A percentile compares a stretch with the other conserved stretches of the same genome.
These are phyloP conservation scores for Hansenula anomala DNA, from an alignment of 1,139 yeast genomes.

Conservation along the genomic window DNA sequence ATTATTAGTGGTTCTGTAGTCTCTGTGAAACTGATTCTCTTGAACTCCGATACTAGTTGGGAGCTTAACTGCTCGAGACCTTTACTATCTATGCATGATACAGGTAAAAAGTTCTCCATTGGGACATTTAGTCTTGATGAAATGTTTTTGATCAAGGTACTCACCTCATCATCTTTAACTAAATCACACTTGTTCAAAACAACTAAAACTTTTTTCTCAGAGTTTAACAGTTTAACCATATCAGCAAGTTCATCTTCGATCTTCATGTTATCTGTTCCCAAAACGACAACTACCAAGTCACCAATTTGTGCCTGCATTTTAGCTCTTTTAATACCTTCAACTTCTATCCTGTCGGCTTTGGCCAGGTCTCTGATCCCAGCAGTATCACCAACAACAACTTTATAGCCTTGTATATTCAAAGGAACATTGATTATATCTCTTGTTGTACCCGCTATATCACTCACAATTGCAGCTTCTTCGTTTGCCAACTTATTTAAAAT, in stretches of 20 bases:
- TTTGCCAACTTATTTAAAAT: constrained; percentile 68
- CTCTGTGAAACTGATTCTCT: constrained; percentile 43
- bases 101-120: constrained; percentile 32
- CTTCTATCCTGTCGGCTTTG: constrained; percentile 58
- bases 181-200: constrained; percentile 64
- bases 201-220: constrained; percentile 32
- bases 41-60: constrained; percentile 38
- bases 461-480: constrained; percentile 87
- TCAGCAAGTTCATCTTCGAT: constrained; percentile 30
- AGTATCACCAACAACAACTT: constrained; percentile 83
- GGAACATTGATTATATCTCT: constrained; percentile 84
- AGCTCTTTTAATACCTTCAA: constrained; percentile 81
- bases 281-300: constrained; percentile 54
- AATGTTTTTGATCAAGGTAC: constrained; percentile 23
- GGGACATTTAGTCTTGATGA: constrained; percentile 22
- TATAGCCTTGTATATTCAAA: constrained; percentile 77
- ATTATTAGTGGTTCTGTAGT: constrained; percentile 59
- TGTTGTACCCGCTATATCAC: constrained; percentile 91
- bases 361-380: constrained; percentile 76
- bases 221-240: constrained; percentile 32
- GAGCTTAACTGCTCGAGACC: constrained; percentile 51
- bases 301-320: constrained; percentile 50
- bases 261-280: constrained; percentile 34
- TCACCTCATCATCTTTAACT: constrained; percentile 24
- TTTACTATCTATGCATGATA: constrained; percentile 57